phyloP scores from a whole-genome alignment of 768 basidiomycete species.

The Tubosaeta sp. region DNA sequence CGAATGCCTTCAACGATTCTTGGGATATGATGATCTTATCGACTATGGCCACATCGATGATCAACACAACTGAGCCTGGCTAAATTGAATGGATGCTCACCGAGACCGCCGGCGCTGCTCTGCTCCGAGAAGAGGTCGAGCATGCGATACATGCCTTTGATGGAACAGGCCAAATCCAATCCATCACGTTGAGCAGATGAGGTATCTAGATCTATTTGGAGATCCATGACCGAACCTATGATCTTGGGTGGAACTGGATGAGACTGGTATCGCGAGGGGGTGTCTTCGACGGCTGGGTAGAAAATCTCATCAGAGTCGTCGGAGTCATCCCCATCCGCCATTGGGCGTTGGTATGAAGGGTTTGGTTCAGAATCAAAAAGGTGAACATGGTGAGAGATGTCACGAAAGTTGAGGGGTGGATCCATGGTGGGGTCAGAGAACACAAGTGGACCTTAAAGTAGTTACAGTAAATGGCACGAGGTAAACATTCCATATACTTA shows the following conservation, averaged over 20 bases:
- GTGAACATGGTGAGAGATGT: too few species aligned
- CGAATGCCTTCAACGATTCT: slow-evolving; percentile 42
- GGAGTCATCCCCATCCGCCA: neutral
- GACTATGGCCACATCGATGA: too few species aligned
- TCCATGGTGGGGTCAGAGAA: too few species aligned
- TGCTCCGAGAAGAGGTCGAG: too few species aligned
- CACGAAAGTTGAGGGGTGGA: too few species aligned
- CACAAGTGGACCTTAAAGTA: too few species aligned
- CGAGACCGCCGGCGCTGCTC: slow-evolving; percentile 44
- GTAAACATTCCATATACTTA: too few species aligned
- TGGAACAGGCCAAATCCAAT: slow-evolving; percentile 22
- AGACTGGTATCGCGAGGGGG: neutral
- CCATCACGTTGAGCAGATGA: neutral
- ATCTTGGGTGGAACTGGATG: neutral
- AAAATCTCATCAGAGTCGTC: slow-evolving; percentile 9
- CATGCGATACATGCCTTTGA: slow-evolving; percentile 28
- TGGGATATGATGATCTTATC: slow-evolving; percentile 56
- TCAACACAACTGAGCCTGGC: too few species aligned
- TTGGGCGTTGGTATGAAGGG: too few species aligned
- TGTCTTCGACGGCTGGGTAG: slow-evolving; percentile 43
- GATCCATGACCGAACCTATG: neutral
- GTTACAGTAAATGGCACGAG: too few species aligned
- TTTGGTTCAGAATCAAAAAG: too few species aligned
- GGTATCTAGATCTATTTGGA: slow-evolving; percentile 19
- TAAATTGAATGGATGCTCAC: slow-evolving; percentile 24